Conservation (phyloP, 305 asterid genomes). For the Fraxinus baroniana region DNA sequence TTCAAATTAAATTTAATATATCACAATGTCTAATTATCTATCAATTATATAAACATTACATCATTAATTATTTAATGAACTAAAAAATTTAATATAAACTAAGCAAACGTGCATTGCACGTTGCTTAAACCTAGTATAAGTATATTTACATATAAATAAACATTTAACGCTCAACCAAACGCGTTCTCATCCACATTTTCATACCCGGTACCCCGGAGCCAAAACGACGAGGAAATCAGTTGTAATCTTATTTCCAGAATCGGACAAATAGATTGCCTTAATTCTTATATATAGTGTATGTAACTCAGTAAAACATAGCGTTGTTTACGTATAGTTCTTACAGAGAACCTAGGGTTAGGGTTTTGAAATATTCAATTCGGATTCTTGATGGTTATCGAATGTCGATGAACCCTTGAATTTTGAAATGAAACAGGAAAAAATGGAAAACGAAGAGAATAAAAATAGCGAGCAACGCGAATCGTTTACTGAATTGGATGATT, state of each 20-base stretch:
- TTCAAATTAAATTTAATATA: too few species aligned
- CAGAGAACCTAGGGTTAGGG: slow-evolving; percentile 64
- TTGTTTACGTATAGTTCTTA: neutral
- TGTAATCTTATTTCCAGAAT: neutral
- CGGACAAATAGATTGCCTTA: neutral
- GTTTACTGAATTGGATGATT: slow-evolving; percentile 29
- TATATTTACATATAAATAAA: neutral
- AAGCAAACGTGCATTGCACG: too few species aligned
- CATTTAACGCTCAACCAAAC: neutral
- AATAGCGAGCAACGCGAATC: slow-evolving; percentile 36
- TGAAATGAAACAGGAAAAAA: slow-evolving; percentile 33
- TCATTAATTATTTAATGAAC: too few species aligned
- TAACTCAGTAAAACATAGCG: neutral
- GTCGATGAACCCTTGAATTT: slow-evolving; percentile 34
- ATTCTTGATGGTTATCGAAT: slow-evolving; percentile 31
- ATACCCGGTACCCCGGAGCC: neutral
- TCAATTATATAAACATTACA: too few species aligned
- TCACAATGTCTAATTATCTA: too few species aligned
- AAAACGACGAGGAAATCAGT: neutral
- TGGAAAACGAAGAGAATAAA: slow-evolving; percentile 23
- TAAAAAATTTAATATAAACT: too few species aligned
- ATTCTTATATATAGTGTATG: neutral
- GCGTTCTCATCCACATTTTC: neutral
- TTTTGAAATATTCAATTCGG: slow-evolving; percentile 26
- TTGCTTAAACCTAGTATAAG: too few species aligned